A percentile compares a stretch with the other conserved stretches of the same genome.
Conservation (phyloP, 2,329 filamentous ascomycete genomes). For the Neonectria faginata region DNA sequence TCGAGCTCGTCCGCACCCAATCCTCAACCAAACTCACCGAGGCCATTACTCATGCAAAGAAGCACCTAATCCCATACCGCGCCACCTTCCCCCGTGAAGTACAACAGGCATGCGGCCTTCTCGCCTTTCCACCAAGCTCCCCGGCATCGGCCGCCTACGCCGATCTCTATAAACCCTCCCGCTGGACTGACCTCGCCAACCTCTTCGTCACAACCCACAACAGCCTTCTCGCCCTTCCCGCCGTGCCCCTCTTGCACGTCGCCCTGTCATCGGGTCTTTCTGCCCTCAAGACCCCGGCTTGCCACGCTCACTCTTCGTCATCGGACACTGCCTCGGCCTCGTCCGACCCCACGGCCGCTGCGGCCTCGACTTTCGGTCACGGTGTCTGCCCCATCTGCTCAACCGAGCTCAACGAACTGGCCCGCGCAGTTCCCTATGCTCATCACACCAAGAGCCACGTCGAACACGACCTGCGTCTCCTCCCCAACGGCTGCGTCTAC, state of each 20-base stretch:
- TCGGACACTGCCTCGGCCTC: slow-evolving; percentile 60
- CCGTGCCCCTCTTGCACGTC: slow-evolving; percentile 86
- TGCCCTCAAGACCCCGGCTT: slow-evolving; percentile 94
- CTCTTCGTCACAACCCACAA: slow-evolving; percentile 91
- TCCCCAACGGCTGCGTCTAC: slow-evolving; percentile 91
- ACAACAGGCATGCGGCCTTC: slow-evolving; percentile 79
- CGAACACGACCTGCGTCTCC: slow-evolving; percentile 84
- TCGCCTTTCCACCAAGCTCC: slow-evolving; percentile 74
- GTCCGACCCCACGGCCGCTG: slow-evolving; percentile 51
- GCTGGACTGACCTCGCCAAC: slow-evolving; percentile 82
- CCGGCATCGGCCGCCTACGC: slow-evolving; percentile 57
- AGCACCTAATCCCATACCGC: slow-evolving; percentile 78
- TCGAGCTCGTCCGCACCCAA: slow-evolving; percentile 83
- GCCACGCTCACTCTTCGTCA: slow-evolving; percentile 63
- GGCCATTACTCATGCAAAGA: slow-evolving; percentile 84
- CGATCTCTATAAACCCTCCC: slow-evolving; percentile 76
- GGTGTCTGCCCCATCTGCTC: slow-evolving; percentile 95
- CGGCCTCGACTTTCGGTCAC: slow-evolving; percentile 66
- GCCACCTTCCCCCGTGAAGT: slow-evolving; percentile 77
- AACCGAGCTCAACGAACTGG: slow-evolving; percentile 92
- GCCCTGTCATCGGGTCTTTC: slow-evolving; percentile 92
- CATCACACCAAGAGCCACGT: slow-evolving; percentile 95
- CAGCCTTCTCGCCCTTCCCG: slow-evolving; percentile 83
- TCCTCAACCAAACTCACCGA: slow-evolving; percentile 75
- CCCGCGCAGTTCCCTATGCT: slow-evolving; percentile 89